Evolutionary conservation across 2,329 filamentous ascomycete genomes (phyloP).

Genomic region (Ascochyta fabae): DNA sequence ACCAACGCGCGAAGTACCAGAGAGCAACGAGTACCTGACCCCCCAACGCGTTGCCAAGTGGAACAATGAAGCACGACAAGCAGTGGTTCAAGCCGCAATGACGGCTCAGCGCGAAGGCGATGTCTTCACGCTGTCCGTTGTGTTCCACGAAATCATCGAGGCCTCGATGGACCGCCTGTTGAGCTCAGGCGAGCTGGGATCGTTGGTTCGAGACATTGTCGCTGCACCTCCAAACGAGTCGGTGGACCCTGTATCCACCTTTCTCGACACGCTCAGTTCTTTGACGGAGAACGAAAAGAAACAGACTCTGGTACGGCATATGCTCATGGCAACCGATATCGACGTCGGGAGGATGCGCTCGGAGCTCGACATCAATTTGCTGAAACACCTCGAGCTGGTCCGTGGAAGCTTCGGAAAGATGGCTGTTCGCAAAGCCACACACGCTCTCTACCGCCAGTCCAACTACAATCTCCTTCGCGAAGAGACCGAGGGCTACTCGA

Average conservation of each 20-base stretch:
- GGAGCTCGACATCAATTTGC: slow-evolving; percentile 78
- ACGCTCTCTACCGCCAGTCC: slow-evolving; percentile 90
- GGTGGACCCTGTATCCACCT: slow-evolving; percentile 63
- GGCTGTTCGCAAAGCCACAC: slow-evolving; percentile 88
- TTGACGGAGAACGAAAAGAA: slow-evolving; percentile 73
- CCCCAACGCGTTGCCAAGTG: slow-evolving; percentile 72
- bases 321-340: slow-evolving; percentile 76
- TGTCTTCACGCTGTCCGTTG: slow-evolving; percentile 68
- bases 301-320: slow-evolving; percentile 65
- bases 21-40: slow-evolving; percentile 78
- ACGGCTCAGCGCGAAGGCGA: slow-evolving; percentile 73
- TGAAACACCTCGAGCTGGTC: slow-evolving; percentile 80
- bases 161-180: slow-evolving; percentile 75
- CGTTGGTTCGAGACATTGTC: slow-evolving; percentile 75
- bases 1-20: slow-evolving; percentile 48
- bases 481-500: slow-evolving; percentile 96
- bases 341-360: slow-evolving; percentile 76
- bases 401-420: slow-evolving; percentile 83
- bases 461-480: slow-evolving; percentile 96
- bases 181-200: slow-evolving; percentile 71
- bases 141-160: slow-evolving; percentile 86
- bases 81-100: slow-evolving; percentile 69
- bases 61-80: slow-evolving; percentile 69
- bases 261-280: slow-evolving; percentile 83
- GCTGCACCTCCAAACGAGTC: slow-evolving; percentile 56